Conservation (phyloP, 129 eudicot genomes). For the Chrysanthemum seticuspe region DNA sequence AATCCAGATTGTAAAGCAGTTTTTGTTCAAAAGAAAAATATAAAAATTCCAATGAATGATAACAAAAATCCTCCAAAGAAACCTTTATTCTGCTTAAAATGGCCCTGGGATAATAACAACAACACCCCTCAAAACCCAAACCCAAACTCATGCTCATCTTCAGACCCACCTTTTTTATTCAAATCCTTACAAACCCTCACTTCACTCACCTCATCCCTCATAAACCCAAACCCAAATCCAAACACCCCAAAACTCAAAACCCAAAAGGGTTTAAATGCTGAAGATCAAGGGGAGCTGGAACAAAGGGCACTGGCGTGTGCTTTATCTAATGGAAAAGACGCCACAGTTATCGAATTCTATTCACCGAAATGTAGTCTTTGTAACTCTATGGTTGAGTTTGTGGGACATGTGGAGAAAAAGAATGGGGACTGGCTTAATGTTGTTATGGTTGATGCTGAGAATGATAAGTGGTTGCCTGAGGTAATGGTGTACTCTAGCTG, state of each 20-base stretch:
- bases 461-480: constrained; percentile 94
- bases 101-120: constrained; percentile 68
- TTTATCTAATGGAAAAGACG: constrained; percentile 68
- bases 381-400: constrained; percentile 69
- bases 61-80: constrained; percentile 29
- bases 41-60: constrained; percentile 16
- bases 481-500: constrained; percentile 34
- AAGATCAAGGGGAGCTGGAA: constrained; percentile 81
- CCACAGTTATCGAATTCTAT: constrained; percentile 77
- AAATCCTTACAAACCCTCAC: constrained; percentile 54
- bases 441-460: constrained; percentile 97
- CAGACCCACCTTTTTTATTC: constrained; percentile 81
- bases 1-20: not conserved
- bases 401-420: constrained; percentile 68
- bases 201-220: constrained; percentile 38
- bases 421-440: constrained; percentile 82
- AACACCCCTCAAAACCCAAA: constrained; percentile 24
- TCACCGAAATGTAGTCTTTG: constrained; percentile 87
- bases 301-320: constrained; percentile 90
- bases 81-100: constrained; percentile 70
- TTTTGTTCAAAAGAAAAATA: not conserved
- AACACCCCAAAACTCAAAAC: constrained; percentile 25
- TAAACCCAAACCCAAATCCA: constrained; percentile 38
- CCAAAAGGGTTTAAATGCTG: constrained; percentile 42
- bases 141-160: constrained; percentile 46